A percentile compares a stretch with the other conserved stretches of the same genome.
These are phyloP conservation scores for Scutellaria minor DNA, from an alignment of 257 asterid species.

Conservation along the genomic window DNA sequence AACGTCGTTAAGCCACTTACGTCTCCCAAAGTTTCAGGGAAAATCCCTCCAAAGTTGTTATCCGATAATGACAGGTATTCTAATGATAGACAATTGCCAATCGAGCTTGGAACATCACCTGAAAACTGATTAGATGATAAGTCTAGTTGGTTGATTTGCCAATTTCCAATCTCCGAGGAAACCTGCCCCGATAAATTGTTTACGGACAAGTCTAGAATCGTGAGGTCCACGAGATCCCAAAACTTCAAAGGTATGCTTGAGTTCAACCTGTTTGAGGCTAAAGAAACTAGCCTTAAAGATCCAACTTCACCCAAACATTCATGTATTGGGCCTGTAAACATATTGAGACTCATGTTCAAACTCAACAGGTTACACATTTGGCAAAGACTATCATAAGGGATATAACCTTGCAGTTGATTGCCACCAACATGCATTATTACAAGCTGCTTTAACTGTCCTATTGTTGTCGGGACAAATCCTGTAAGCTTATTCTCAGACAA, in stretches of 20 bases:
- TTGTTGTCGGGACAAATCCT: neutral
- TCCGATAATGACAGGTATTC: neutral
- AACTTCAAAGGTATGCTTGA: constrained; percentile 16
- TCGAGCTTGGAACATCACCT: neutral
- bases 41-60: neutral
- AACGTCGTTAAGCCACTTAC: neutral
- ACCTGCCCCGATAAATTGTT: constrained; percentile 1
- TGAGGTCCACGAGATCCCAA: neutral
- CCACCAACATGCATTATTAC: neutral
- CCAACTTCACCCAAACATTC: constrained; percentile 1
- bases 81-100: neutral
- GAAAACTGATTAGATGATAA: neutral
- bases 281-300: neutral
- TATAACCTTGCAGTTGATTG: neutral
- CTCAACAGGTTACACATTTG: neutral
- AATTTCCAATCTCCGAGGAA: neutral
- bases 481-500: neutral
- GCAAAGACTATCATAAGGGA: neutral
- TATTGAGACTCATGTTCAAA: neutral
- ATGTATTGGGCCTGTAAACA: neutral
- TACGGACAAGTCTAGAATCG: neutral
- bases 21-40: constrained; percentile 2
- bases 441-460: neutral
- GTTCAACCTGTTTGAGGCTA: neutral
- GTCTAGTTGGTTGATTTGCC: neutral